These are phyloP conservation scores for Rubroshorea leprosula DNA, from an alignment of 345 rosid species.

Conservation along the genomic window DNA sequence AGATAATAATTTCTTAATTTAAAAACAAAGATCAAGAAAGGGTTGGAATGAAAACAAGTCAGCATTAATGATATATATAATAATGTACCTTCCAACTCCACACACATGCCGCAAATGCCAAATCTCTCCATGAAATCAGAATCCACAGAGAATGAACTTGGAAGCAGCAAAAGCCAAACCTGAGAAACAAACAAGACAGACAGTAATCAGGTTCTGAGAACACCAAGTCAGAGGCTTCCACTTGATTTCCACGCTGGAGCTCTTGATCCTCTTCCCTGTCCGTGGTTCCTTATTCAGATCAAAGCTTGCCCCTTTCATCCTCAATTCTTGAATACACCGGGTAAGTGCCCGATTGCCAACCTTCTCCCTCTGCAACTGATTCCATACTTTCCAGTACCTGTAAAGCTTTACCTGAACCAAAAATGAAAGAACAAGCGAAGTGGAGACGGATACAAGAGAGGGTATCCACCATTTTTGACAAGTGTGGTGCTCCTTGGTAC, in stretches of 20 bases:
- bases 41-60: too few relatives aligned
- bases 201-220: slow-evolving; percentile 51
- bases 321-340: slow-evolving; percentile 73
- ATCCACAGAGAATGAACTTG: slow-evolving; percentile 62
- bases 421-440: slow-evolving; percentile 64
- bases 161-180: slow-evolving; percentile 59
- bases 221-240: slow-evolving; percentile 90
- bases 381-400: slow-evolving; percentile 64
- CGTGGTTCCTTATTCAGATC: slow-evolving; percentile 84
- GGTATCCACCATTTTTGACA: slow-evolving; percentile 93
- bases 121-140: slow-evolving; percentile 17
- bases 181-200: slow-evolving; percentile 62
- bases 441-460: slow-evolving; percentile 37
- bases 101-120: background rate
- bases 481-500: slow-evolving; percentile 5
- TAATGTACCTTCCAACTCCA: too few relatives aligned
- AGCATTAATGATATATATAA: too few relatives aligned
- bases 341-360: slow-evolving; percentile 59
- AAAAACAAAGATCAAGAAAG: too few relatives aligned
- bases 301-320: slow-evolving; percentile 93
- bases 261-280: slow-evolving; percentile 76
- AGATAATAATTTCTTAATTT: too few relatives aligned
- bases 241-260: slow-evolving; percentile 91
- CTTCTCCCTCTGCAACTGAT: slow-evolving; percentile 70
- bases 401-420: slow-evolving; percentile 67